Evolutionary conservation across 2,329 filamentous ascomycete genomes (phyloP).

Genomic region (Graphilbum sp.): DNA sequence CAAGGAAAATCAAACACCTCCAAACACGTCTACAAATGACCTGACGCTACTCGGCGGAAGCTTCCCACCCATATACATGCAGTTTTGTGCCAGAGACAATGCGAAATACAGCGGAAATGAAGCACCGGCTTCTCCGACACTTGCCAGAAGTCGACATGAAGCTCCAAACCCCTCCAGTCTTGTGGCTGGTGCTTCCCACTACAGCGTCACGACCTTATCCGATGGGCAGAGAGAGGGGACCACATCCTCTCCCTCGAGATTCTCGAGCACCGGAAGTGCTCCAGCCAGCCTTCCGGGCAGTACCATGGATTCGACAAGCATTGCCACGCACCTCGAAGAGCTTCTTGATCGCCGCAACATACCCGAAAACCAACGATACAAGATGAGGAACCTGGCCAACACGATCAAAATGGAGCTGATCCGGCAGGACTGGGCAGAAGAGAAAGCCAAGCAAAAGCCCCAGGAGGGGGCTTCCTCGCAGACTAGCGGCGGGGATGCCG

Average conservation of each 20-base stretch:
- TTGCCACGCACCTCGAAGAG: constrained; percentile 41
- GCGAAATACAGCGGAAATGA: not conserved
- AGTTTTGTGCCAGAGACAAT: constrained; percentile 36
- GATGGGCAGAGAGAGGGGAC: too few species aligned
- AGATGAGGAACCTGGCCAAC: constrained; percentile 79
- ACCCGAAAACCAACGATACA: constrained; percentile 81
- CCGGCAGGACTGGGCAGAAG: constrained; percentile 67
- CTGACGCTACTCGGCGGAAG: constrained; percentile 20
- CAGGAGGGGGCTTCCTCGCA: not conserved
- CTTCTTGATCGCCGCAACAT: constrained; percentile 79
- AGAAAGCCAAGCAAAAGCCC: constrained; percentile 25
- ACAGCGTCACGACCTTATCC: too few species aligned
- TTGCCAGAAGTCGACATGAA: too few species aligned
- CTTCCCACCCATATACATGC: constrained; percentile 66
- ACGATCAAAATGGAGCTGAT: constrained; percentile 95
- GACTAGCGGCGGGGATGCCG: too few species aligned
- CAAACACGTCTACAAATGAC: constrained; percentile 20
- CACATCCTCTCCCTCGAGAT: too few species aligned
- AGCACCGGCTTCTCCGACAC: too few species aligned
- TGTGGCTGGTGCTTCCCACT: too few species aligned
- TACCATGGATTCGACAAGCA: constrained; percentile 37
- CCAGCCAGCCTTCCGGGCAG: too few species aligned
- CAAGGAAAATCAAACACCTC: constrained; percentile 68
- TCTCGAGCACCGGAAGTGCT: too few species aligned
- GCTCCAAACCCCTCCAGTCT: too few species aligned